Evolutionary conservation across 495 filamentous ascomycete genomes (phyloP), one percentile per base, ranked within the genome.

Genomic region (Pseudomonodictys pantanalensis): DNA sequence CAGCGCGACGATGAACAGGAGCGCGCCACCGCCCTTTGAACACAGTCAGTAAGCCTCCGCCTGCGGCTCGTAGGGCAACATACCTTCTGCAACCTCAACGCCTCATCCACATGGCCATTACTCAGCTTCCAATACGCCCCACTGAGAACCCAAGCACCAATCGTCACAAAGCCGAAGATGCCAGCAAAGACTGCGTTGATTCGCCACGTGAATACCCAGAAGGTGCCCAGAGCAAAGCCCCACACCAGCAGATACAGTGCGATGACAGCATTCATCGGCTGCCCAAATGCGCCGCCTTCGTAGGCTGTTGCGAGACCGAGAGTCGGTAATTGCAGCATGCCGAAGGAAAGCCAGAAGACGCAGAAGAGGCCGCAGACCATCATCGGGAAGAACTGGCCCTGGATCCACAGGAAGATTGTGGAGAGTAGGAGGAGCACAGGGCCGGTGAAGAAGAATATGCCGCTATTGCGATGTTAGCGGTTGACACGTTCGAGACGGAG

Each of bases 321-420:
- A 1, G 76, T 78, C 1, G 80, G 80, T 1, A 81, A 72, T 45
- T 82, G 73, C 1, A 83, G 67, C 42, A 81, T 56, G 22, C 79
- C 80, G 52, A 83, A 81, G 8, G 76, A 78, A 8, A 79, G 63
- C 79, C 79, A 81, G 68, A 81, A 83, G 24, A 82, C 80, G 39
- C 75, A 67, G 55, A 82, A 83, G 26, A 83, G 72, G 8, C 79
- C 79, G 75, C 78, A 78, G 18, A 80, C 77, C 75, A 81, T 82
- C 80, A 83, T 75, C 52, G 66, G 62, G 53, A 80, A 78, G 74
- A 81, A 81, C 62, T 80, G 80, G 2, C 74, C 75, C 72, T 79
- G 73, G 38, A 79, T 72, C 76, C 77, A 80, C 55, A 79, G 75
- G 61, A 77, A 78, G 15, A 81, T 73, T 67, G 76, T 76, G 42